Evolutionary conservation across 2,329 filamentous ascomycete species (phyloP), one percentile per base, ranked within the genome.

Genomic region (Beauveria sp.): DNA sequence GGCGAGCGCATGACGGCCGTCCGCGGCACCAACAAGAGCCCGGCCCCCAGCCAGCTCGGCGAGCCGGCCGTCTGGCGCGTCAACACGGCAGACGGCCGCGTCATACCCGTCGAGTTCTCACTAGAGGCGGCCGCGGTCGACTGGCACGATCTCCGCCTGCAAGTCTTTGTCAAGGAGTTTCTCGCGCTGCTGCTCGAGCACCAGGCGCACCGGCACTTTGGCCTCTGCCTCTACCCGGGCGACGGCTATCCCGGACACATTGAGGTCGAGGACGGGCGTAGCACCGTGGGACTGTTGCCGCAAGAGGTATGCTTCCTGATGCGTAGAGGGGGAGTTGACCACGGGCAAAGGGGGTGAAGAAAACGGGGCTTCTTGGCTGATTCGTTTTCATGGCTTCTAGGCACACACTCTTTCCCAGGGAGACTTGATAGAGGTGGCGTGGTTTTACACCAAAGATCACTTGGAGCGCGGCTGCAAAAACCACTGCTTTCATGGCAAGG

Each of bases 1-100:
- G 59, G 45, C 43, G 59, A 61, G 20, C 30, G 59, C 28, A 61
- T 61, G 59, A 61, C 57, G 14, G 40, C 50, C 6, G n/a, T 60
- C 5, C 18, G 49, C 22, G 46, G 47, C 47, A 42, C 47, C 26
- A 43, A 24, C 26, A 43, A 24, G 47, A 46, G 47, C 26, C 47
- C 57, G n/a, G 46, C 47, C 2, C 2, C 38, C 0, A 18, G 38
- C 10, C 46, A 43, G 22, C 12, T 55, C 34, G 52, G 52, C 18
- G 45, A 34, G 16, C 52, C 59, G 6, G n/a, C 30, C 22, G 46
- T 61, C n/a, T 61, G 59, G 59, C 40, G 54, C 7, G 18, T 61
- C 30, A 50, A 56, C 45, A 22, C n/a, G 7, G 28, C 42, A 42
- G 58, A 60, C 34, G 59, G 52, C n/a, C 59, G 52, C n/a, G 24